phyloP scores from a whole-genome alignment of 2,329 filamentous ascomycete species.

The Fusarium keratoplasticum region DNA sequence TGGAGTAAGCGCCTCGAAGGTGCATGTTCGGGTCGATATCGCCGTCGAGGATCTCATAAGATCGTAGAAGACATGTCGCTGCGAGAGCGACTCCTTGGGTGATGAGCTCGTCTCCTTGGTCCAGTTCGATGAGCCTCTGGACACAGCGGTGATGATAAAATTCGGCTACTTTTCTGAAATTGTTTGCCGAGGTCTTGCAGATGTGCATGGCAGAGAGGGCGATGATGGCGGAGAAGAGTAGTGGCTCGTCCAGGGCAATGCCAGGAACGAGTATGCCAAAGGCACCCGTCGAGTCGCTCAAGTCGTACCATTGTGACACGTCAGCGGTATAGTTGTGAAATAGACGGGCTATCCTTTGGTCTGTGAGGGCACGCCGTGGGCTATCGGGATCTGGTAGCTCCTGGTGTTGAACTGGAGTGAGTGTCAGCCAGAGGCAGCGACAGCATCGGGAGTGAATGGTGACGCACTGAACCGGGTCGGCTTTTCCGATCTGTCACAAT shows the following conservation, averaged over 20 bases:
- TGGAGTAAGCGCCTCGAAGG: constrained; percentile 59
- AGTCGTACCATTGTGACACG: constrained; percentile 60
- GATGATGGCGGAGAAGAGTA: constrained; percentile 58
- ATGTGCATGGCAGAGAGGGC: constrained; percentile 58
- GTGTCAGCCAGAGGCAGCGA: constrained; percentile 10
- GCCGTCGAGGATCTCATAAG: constrained; percentile 60
- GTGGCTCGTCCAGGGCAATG: constrained; percentile 52
- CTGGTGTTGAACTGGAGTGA: constrained; percentile 8
- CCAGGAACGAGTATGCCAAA: constrained; percentile 53
- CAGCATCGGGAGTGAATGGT: not conserved
- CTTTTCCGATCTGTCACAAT: constrained; percentile 49
- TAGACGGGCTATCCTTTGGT: constrained; percentile 48
- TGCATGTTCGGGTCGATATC: constrained; percentile 57
- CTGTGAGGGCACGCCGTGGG: constrained; percentile 47
- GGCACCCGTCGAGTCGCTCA: constrained; percentile 52
- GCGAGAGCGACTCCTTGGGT: constrained; percentile 56
- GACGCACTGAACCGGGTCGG: constrained; percentile 22
- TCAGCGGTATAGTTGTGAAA: constrained; percentile 55
- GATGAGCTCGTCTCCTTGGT: constrained; percentile 44
- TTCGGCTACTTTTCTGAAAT: constrained; percentile 46
- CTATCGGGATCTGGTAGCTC: constrained; percentile 11
- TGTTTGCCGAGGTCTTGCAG: constrained; percentile 47
- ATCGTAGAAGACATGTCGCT: constrained; percentile 59
- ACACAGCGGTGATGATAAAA: constrained; percentile 56
- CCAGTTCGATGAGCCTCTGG: constrained; percentile 52